A percentile compares a stretch with the other conserved stretches of the same genome.
These are phyloP conservation scores for Yarrowia divulgata DNA, from an alignment of 805 yeast species.

Conservation along the genomic window DNA sequence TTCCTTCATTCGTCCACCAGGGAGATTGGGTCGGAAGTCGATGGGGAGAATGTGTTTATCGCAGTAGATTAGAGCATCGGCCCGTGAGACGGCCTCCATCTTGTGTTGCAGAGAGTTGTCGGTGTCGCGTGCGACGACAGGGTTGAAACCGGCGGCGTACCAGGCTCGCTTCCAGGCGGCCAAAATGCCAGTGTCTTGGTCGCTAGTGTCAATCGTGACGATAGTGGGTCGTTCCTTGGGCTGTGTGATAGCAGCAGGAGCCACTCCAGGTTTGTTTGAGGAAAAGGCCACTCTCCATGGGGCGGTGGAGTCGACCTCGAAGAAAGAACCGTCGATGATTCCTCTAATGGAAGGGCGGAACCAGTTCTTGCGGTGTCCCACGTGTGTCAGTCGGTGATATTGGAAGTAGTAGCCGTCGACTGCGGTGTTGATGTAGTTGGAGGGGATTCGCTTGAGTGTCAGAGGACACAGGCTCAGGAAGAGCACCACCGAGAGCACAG, in stretches of 20 bases:
- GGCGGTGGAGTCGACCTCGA: slow-evolving; percentile 21
- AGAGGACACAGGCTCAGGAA: slow-evolving; percentile 25
- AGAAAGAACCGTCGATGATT: slow-evolving; percentile 34
- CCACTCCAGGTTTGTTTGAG: slow-evolving; percentile 25
- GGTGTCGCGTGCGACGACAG: background rate
- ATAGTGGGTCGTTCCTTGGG: slow-evolving; percentile 6
- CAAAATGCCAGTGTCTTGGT: background rate
- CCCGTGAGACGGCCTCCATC: slow-evolving; percentile 6
- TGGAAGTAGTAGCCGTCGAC: slow-evolving; percentile 38
- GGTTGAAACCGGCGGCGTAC: slow-evolving; percentile 34
- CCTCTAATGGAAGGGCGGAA: slow-evolving; percentile 35
- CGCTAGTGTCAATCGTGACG: slow-evolving; percentile 13
- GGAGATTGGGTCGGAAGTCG: slow-evolving; percentile 36
- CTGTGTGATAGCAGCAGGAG: slow-evolving; percentile 29
- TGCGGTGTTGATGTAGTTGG: slow-evolving; percentile 36
- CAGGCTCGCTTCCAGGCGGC: slow-evolving; percentile 36
- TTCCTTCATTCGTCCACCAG: slow-evolving; percentile 31
- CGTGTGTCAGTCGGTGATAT: slow-evolving; percentile 29
- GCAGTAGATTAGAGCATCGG: slow-evolving; percentile 5
- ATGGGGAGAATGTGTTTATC: slow-evolving; percentile 23
- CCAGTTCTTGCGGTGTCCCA: slow-evolving; percentile 27
- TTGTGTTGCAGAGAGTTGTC: slow-evolving; percentile 14
- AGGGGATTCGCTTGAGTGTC: slow-evolving; percentile 27
- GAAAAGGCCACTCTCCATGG: slow-evolving; percentile 37
- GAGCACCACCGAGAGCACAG: slow-evolving; percentile 11